Percentiles rank a stretch among this genome's conserved stretches.
Conservation (phyloP, 345 rosid species). For the Hibiscus mutabilis region DNA sequence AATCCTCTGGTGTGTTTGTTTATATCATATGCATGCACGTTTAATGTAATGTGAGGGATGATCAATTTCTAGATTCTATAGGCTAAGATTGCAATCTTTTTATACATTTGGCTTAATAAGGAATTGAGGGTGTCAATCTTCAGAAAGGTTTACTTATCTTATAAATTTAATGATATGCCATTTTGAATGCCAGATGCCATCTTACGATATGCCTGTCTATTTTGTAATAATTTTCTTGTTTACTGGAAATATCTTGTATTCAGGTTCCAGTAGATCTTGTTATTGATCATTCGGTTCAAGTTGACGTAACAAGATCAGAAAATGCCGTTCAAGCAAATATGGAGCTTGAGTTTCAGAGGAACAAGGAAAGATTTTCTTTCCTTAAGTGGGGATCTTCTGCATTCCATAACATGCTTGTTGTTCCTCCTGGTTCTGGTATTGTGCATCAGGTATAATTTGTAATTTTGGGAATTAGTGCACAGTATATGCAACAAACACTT, state of each 20-base stretch:
- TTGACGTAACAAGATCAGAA: constrained; percentile 89
- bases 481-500: background rate
- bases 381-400: constrained; percentile 98
- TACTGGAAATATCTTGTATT: constrained; percentile 11
- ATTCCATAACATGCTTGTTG: constrained; percentile 92
- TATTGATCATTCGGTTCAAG: constrained; percentile 98
- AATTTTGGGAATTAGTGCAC: constrained; percentile 3
- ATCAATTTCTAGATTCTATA: background rate
- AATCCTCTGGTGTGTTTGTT: constrained; percentile 60
- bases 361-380: constrained; percentile 95
- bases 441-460: constrained; percentile 80
- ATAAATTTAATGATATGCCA: background rate
- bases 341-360: constrained; percentile 94
- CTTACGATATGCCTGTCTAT: background rate
- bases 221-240: background rate
- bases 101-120: background rate
- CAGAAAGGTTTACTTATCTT: background rate
- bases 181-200: background rate
- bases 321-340: constrained; percentile 96
- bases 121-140: background rate
- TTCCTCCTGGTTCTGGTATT: constrained; percentile 99
- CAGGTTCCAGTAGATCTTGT: constrained; percentile 98
- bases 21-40: background rate
- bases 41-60: background rate
- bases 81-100: background rate